Percentiles rank a stretch among this genome's conserved stretches.
Evolutionary conservation across 805 yeast genomes (phyloP).

Genomic region (Wickerhamomyces ciferrii): DNA sequence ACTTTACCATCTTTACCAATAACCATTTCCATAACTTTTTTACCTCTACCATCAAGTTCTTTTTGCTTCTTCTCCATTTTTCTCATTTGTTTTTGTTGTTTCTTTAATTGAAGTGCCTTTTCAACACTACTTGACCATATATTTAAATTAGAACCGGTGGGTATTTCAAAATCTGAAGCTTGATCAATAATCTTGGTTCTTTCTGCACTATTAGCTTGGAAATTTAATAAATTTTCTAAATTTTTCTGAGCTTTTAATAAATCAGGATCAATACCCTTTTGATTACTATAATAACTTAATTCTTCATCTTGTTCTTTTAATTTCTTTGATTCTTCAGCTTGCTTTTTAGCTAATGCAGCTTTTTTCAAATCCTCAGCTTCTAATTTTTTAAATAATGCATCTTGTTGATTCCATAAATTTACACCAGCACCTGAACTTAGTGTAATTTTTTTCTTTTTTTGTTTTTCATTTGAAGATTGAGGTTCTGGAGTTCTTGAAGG

Average conservation of each 20-base stretch:
- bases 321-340: slow-evolving; percentile 29
- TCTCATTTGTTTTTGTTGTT: slow-evolving; percentile 72
- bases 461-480: slow-evolving; percentile 25
- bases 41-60: slow-evolving; percentile 67
- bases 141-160: slow-evolving; percentile 45
- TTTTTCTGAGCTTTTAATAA: slow-evolving; percentile 66
- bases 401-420: slow-evolving; percentile 65
- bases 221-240: slow-evolving; percentile 67
- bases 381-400: slow-evolving; percentile 51
- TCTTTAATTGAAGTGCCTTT: slow-evolving; percentile 79
- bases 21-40: slow-evolving; percentile 69
- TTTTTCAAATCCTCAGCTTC: slow-evolving; percentile 42
- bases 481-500: slow-evolving; percentile 12
- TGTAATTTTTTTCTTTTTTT: slow-evolving; percentile 41
- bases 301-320: slow-evolving; percentile 36
- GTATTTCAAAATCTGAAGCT: slow-evolving; percentile 79
- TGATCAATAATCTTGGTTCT: slow-evolving; percentile 90
- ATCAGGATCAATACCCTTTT: slow-evolving; percentile 47
- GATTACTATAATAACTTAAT: slow-evolving; percentile 35
- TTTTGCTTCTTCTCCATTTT: slow-evolving; percentile 55
- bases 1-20: slow-evolving; percentile 77
- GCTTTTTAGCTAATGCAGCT: slow-evolving; percentile 26
- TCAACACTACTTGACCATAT: slow-evolving; percentile 85
- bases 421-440: slow-evolving; percentile 57
- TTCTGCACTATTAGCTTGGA: slow-evolving; percentile 83